phyloP scores from a whole-genome alignment of 2,329 filamentous ascomycete species.

The Fusarium udum region DNA sequence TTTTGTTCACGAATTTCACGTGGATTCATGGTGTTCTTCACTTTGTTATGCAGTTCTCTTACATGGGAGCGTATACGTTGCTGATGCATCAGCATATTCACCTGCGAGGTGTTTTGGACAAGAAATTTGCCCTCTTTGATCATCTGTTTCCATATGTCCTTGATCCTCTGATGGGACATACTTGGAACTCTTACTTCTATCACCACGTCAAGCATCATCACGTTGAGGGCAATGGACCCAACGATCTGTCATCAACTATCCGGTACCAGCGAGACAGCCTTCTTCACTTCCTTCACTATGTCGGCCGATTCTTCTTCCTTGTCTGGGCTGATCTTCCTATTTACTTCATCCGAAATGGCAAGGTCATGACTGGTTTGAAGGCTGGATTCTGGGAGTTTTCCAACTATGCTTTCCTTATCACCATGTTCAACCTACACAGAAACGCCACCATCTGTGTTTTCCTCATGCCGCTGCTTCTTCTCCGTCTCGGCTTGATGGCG shows the following conservation, averaged over 20 bases:
- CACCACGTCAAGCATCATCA: constrained; percentile 90
- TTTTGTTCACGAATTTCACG: constrained; percentile 72
- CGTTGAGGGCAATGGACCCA: constrained; percentile 80
- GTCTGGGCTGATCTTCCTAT: constrained; percentile 79
- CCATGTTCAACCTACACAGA: constrained; percentile 57
- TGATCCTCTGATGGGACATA: constrained; percentile 82
- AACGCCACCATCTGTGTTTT: constrained; percentile 71
- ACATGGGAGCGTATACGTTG: constrained; percentile 78
- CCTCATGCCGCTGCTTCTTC: constrained; percentile 70
- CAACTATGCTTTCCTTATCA: constrained; percentile 66
- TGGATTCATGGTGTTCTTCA: constrained; percentile 75
- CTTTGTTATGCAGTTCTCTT: constrained; percentile 71
- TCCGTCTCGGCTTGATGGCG: constrained; percentile 79
- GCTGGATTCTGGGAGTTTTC: constrained; percentile 69
- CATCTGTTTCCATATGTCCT: constrained; percentile 75
- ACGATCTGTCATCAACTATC: constrained; percentile 79
- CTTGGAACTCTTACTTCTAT: constrained; percentile 86
- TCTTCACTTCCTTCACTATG: constrained; percentile 74
- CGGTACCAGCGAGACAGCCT: constrained; percentile 77
- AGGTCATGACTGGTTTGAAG: constrained; percentile 62
- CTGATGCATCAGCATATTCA: constrained; percentile 90
- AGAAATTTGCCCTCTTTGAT: constrained; percentile 67
- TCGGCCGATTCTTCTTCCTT: constrained; percentile 77
- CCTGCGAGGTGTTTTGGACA: constrained; percentile 72
- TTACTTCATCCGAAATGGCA: constrained; percentile 76